Evolutionary conservation across 2,329 filamentous ascomycete genomes (phyloP).

Genomic region (Allantophomopsis cytisporea): DNA sequence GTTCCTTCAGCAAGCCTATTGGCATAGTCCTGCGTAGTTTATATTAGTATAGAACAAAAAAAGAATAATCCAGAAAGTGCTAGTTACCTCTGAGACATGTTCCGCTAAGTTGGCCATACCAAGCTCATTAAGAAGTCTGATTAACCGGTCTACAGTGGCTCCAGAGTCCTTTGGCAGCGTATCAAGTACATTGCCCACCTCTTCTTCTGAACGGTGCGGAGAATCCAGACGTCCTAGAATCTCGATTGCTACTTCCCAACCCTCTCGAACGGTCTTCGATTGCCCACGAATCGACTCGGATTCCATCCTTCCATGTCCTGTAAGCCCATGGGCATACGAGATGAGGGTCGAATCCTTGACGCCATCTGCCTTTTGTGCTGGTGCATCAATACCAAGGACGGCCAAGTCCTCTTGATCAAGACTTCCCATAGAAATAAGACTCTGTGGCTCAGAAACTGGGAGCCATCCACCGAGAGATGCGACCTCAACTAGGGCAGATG

Average conservation of each 20-base stretch:
- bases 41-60: slow-evolving; percentile 16
- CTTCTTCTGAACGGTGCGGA: slow-evolving; percentile 53
- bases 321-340: slow-evolving; percentile 58
- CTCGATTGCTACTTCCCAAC: slow-evolving; percentile 83
- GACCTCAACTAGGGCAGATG: slow-evolving; percentile 69
- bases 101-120: slow-evolving; percentile 69
- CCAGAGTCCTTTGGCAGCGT: slow-evolving; percentile 61
- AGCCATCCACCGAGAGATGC: slow-evolving; percentile 79
- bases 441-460: slow-evolving; percentile 38
- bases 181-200: slow-evolving; percentile 58
- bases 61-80: background rate
- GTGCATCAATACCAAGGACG: slow-evolving; percentile 52
- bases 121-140: slow-evolving; percentile 63
- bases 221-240: slow-evolving; percentile 74
- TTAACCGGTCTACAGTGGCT: slow-evolving; percentile 67
- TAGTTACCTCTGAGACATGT: slow-evolving; percentile 65
- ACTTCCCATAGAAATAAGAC: slow-evolving; percentile 39
- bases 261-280: slow-evolving; percentile 37
- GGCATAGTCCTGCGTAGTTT: slow-evolving; percentile 59
- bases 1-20: slow-evolving; percentile 60
- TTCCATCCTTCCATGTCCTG: slow-evolving; percentile 30
- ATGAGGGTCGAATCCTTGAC: slow-evolving; percentile 71
- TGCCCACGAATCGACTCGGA: slow-evolving; percentile 9
- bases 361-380: slow-evolving; percentile 45
- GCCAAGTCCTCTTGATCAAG: slow-evolving; percentile 78